These are phyloP conservation scores for Leucosporidium creatinivorum DNA, from an alignment of 768 basidiomycete genomes.

Conservation along the genomic window DNA sequence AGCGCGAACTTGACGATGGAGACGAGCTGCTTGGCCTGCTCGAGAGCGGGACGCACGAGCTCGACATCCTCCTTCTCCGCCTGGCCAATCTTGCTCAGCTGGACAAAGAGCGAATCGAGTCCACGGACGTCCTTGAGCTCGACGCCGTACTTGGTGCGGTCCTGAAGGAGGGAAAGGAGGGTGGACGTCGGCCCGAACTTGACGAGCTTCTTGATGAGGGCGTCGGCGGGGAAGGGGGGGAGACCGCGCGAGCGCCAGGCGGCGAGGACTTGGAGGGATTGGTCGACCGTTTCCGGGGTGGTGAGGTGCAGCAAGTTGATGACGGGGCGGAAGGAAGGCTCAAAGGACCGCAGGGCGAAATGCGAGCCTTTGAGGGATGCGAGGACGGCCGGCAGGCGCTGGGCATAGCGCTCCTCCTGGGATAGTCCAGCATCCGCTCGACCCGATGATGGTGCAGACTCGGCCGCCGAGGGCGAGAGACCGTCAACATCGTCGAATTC, in stretches of 20 bases:
- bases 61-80: background rate
- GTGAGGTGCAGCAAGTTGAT: background rate
- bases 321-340: background rate
- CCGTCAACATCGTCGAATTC: background rate
- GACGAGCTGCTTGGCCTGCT: background rate
- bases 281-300: background rate
- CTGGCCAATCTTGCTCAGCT: background rate
- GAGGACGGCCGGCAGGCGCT: background rate
- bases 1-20: background rate
- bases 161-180: background rate
- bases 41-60: background rate
- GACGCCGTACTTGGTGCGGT: background rate
- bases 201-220: background rate
- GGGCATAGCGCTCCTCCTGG: background rate
- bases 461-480: background rate
- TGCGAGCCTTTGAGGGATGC: background rate
- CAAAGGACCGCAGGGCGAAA: background rate
- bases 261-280: background rate
- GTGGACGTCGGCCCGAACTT: background rate
- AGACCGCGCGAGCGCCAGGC: background rate
- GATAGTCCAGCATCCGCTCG: background rate
- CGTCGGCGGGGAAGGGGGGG: background rate
- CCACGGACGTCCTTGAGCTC: background rate
- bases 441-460: background rate
- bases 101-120: background rate